phyloP scores from a whole-genome alignment of 1,284 basidiomycete species.

The Fistulinella cinereoalba region DNA sequence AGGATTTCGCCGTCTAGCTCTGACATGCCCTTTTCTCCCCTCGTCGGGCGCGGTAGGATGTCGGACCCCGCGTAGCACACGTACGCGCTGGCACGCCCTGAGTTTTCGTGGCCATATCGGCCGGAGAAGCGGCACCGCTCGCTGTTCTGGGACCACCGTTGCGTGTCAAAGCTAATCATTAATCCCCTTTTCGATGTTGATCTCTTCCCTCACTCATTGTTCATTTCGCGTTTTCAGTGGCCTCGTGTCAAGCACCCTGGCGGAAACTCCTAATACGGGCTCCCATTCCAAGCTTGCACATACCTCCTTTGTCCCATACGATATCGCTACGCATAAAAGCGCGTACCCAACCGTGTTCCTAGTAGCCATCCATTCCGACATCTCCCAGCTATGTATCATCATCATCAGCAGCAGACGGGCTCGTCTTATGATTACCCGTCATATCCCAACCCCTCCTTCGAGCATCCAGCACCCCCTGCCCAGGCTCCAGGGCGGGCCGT shows the following conservation, averaged over 20 bases:
- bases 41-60: neutral
- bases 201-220: slow-evolving; percentile 34
- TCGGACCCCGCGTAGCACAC: neutral
- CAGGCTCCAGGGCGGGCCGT: slow-evolving; percentile 35
- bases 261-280: slow-evolving; percentile 31
- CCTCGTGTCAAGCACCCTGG: slow-evolving; percentile 31
- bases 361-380: slow-evolving; percentile 12
- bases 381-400: slow-evolving; percentile 39
- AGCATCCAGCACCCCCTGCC: slow-evolving; percentile 36
- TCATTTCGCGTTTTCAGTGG: slow-evolving; percentile 37
- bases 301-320: slow-evolving; percentile 24
- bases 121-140: slow-evolving; percentile 28
- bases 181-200: slow-evolving; percentile 31
- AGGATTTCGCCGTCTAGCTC: slow-evolving; percentile 16
- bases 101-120: slow-evolving; percentile 17
- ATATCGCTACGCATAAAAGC: slow-evolving; percentile 35
- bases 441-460: slow-evolving; percentile 43
- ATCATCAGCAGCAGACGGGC: slow-evolving; percentile 45
- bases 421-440: slow-evolving; percentile 50
- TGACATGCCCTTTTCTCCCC: slow-evolving; percentile 3
- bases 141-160: slow-evolving; percentile 27
- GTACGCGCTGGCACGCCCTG: neutral
- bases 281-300: slow-evolving; percentile 32
- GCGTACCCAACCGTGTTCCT: slow-evolving; percentile 18
- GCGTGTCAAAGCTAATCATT: slow-evolving; percentile 35